Conservation (phyloP, 768 basidiomycete genomes). For the Hygrocybe coccinea region DNA sequence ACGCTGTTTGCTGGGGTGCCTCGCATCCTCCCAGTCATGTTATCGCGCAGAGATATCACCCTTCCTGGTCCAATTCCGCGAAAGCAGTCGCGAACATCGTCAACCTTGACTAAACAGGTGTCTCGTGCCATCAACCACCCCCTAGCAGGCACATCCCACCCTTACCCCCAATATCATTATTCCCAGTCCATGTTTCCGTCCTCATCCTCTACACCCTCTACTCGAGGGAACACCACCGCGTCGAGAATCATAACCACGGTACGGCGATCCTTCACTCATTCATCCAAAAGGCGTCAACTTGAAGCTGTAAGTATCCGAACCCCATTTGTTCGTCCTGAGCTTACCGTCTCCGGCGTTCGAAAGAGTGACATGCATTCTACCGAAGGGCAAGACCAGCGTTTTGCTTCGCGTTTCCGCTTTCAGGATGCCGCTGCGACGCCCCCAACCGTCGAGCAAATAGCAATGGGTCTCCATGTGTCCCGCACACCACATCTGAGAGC, state of each 20-base stretch:
- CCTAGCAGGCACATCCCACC: background rate
- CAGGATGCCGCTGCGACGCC: conserved; percentile 39
- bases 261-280: conserved; percentile 15
- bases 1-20: too few species aligned
- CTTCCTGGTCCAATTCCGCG: background rate
- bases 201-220: background rate
- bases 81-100: background rate
- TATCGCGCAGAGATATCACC: background rate
- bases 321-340: background rate
- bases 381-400: conserved; percentile 30
- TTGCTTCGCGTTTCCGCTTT: conserved; percentile 34
- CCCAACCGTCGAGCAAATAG: conserved; percentile 71
- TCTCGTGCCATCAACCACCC: background rate
- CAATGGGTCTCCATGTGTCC: conserved; percentile 75
- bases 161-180: background rate
- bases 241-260: conserved; percentile 24
- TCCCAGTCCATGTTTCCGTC: background rate
- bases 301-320: conserved; percentile 10
- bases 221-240: conserved; percentile 15
- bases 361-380: conserved; percentile 39
- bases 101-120: background rate
- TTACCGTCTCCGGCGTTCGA: conserved; percentile 6
- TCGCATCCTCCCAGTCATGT: background rate
- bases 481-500: conserved; percentile 64
- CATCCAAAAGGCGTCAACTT: conserved; percentile 16